Conservation (phyloP, 2,329 filamentous ascomycete species). For the Falciphora oryzae region DNA sequence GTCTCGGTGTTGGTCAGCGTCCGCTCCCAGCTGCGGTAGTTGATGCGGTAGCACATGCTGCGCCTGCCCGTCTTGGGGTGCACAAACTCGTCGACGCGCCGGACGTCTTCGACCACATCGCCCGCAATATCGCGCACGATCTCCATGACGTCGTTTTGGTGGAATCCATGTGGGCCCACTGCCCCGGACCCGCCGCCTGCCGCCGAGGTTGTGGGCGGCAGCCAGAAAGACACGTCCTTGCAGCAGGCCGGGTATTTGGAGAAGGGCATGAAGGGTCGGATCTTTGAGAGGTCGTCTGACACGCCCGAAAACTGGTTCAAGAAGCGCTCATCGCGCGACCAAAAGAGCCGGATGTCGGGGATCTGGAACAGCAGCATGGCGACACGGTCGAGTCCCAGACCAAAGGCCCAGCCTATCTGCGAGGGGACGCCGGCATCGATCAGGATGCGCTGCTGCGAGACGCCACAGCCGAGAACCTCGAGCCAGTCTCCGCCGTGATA, state of each 20-base stretch:
- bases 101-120: slow-evolving; percentile 82
- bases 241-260: slow-evolving; percentile 86
- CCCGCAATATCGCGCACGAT: slow-evolving; percentile 78
- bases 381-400: slow-evolving; percentile 86
- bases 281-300: slow-evolving; percentile 39
- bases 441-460: slow-evolving; percentile 78
- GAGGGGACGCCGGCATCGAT: slow-evolving; percentile 68
- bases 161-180: slow-evolving; percentile 50
- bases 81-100: slow-evolving; percentile 76
- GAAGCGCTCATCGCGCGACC: slow-evolving; percentile 82
- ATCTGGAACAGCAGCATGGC: slow-evolving; percentile 97
- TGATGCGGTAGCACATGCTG: slow-evolving; percentile 88
- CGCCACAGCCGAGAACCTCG: slow-evolving; percentile 88
- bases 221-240: slow-evolving; percentile 94
- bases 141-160: slow-evolving; percentile 98
- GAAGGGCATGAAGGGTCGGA: slow-evolving; percentile 73
- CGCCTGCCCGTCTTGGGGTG: slow-evolving; percentile 78
- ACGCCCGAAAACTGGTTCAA: slow-evolving; percentile 73
- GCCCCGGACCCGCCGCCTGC: slow-evolving; percentile 38
- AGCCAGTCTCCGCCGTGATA: slow-evolving; percentile 95
- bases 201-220: slow-evolving; percentile 43
- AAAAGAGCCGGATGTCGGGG: slow-evolving; percentile 93
- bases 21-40: slow-evolving; percentile 86
- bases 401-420: slow-evolving; percentile 91
- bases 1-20: slow-evolving; percentile 81